These are phyloP conservation scores for Fragaria vesca DNA, from an alignment of 306 rosid species.

Conservation along the genomic window DNA sequence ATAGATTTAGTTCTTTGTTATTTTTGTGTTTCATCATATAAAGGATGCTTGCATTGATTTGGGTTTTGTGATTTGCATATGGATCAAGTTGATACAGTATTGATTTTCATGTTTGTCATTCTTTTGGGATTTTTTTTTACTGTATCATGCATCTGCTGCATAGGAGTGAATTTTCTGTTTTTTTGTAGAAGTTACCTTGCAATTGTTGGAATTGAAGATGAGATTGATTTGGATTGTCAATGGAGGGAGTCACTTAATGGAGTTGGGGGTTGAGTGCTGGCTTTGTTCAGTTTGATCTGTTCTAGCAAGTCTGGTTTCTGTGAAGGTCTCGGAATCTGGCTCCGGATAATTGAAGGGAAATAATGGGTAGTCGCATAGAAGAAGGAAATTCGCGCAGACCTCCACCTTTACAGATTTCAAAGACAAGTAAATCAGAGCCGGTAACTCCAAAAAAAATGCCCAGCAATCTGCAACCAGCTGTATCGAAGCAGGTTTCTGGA, in stretches of 20 bases:
- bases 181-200: slow-evolving; percentile 21
- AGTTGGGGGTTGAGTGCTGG: slow-evolving; percentile 36
- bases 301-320: slow-evolving; percentile 13
- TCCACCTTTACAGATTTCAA: slow-evolving; percentile 34
- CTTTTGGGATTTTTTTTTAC: background rate
- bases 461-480: slow-evolving; percentile 26
- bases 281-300: slow-evolving; percentile 25
- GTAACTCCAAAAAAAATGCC: slow-evolving; percentile 34
- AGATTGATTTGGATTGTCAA: slow-evolving; percentile 16
- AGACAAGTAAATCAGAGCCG: slow-evolving; percentile 41
- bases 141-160: slow-evolving; percentile 2
- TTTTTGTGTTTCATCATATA: background rate
- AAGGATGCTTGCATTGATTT: background rate
- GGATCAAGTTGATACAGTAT: background rate
- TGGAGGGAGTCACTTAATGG: slow-evolving; percentile 37
- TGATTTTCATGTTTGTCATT: background rate
- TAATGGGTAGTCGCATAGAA: slow-evolving; percentile 29
- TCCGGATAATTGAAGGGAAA: slow-evolving; percentile 25
- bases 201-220: slow-evolving; percentile 39
- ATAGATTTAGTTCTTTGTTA: background rate
- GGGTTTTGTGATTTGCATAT: background rate
- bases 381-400: slow-evolving; percentile 35
- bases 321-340: slow-evolving; percentile 40
- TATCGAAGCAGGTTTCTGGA: slow-evolving; percentile 21
- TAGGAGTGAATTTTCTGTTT: slow-evolving; percentile 11